These are phyloP conservation scores for Jatropha multifida DNA, from an alignment of 441 rosid species.

Conservation along the genomic window DNA sequence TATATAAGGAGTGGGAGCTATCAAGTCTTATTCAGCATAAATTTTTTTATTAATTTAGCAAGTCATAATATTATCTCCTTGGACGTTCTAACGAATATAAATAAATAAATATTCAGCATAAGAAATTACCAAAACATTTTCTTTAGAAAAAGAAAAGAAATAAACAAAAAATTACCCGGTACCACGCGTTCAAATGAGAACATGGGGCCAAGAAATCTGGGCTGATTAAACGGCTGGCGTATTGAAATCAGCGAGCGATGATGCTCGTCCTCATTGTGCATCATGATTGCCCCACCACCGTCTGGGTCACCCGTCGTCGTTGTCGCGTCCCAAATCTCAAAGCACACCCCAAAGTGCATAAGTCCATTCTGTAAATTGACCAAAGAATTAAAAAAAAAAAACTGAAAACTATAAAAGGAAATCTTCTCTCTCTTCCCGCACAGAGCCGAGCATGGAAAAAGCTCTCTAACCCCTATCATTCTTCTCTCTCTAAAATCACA, in stretches of 20 bases:
- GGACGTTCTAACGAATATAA: too few relatives aligned
- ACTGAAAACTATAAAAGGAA: not conserved
- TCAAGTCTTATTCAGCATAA: too few relatives aligned
- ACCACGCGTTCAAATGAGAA: not conserved
- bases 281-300: constrained; percentile 2
- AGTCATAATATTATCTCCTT: too few relatives aligned
- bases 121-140: too few relatives aligned
- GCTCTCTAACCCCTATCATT: constrained; percentile 23
- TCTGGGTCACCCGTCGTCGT: not conserved
- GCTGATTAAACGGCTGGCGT: not conserved
- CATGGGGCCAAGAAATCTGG: not conserved
- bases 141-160: not conserved
- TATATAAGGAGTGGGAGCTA: too few relatives aligned
- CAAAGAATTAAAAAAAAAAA: not conserved
- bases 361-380: not conserved
- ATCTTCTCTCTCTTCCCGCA: not conserved
- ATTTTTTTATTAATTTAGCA: too few relatives aligned
- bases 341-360: constrained; percentile 13
- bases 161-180: not conserved
- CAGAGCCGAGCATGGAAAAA: constrained; percentile 39
- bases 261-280: constrained; percentile 12
- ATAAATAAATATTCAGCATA: too few relatives aligned
- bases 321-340: constrained; percentile 24
- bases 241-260: constrained; percentile 13
- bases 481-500: constrained; percentile 13